Evolutionary conservation across 1,284 basidiomycete genomes (phyloP), one percentile per base, ranked within the genome.

Genomic region (Trichosporon asahii): DNA sequence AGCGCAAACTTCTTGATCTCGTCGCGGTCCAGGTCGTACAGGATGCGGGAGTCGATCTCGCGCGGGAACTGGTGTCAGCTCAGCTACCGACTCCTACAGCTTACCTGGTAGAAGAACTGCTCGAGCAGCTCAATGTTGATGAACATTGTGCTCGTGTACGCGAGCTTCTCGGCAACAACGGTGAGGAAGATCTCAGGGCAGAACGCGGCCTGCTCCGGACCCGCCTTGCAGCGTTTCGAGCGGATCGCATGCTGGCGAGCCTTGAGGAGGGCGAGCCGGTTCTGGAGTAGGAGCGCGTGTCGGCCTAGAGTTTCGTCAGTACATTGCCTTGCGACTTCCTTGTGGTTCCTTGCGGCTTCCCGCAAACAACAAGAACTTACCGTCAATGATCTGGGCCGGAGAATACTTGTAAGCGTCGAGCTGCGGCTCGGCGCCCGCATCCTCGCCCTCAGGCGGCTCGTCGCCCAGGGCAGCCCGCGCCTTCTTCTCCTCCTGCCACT

Each of bases 131-230:
- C 96, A 70, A 98, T 95, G 84, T 93, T 98, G 87, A 99, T 96
- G 84, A 99, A 99, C 92, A 98, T 95, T 1, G 95, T 90, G 0
- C 94, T 92, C 0, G 95, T 98, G 80, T 95, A 92, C 0, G 96
- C 94, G 40, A 99, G 87, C 84, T 99, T 98, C 83, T 98, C 94
- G 2, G 96, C 94, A 11, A 99, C 94, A 33, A 97, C 94, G 76
- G 95, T 91, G 71, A 99, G 86, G 88, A 99, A 99, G 0, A 93
- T 91, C 82, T 99, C 97, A 0, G 97, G 97, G 82, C 97, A 99
- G 79, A 98, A 88, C 2, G 90, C 87, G 68, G 95, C 91, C 73
- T 88, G 92, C 63, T 93, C 90, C 0, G 95, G 94, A 0, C 96
- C 95, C 0, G 86, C 85, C 70, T 90, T 89, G 84, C 97, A 99